Percentiles rank a stretch among this genome's conserved stretches.
phyloP scores from a whole-genome alignment of 768 basidiomycete species.

The Ramaria sp. region DNA sequence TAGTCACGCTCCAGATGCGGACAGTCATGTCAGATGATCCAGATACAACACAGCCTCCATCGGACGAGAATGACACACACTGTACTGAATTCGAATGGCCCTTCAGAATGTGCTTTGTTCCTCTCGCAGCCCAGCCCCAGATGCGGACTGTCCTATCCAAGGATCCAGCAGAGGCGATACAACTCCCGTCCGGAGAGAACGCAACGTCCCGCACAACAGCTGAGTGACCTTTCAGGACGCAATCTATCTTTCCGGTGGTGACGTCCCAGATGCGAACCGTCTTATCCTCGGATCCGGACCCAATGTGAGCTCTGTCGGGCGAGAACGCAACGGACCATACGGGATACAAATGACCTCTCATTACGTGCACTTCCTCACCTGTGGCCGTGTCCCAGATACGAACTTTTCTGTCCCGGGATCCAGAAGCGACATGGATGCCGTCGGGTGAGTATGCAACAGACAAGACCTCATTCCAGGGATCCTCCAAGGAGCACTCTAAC shows the following conservation, averaged over 20 bases:
- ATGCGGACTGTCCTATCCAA: too few species aligned
- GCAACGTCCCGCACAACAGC: too few species aligned
- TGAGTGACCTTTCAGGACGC: too few species aligned
- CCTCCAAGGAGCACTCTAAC: background rate
- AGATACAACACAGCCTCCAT: too few species aligned
- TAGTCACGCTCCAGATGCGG: too few species aligned
- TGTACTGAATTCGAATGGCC: too few species aligned
- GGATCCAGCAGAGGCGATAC: too few species aligned
- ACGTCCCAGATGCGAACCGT: slow-evolving; percentile 6
- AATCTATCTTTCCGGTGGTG: background rate
- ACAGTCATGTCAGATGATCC: too few species aligned
- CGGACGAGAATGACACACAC: too few species aligned
- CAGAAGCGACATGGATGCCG: slow-evolving; percentile 15
- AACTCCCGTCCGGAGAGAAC: too few species aligned
- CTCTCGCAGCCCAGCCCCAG: too few species aligned
- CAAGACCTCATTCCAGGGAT: background rate
- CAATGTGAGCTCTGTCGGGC: slow-evolving; percentile 12
- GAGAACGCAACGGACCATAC: slow-evolving; percentile 13
- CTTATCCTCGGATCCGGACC: slow-evolving; percentile 10
- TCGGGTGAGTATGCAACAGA: background rate
- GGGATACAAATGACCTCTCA: background rate
- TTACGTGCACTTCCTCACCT: background rate
- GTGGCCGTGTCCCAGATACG: slow-evolving; percentile 10
- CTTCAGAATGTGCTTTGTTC: too few species aligned
- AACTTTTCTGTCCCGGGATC: slow-evolving; percentile 4